Conservation (phyloP, 2,329 filamentous ascomycete genomes). For the Alternaria arbusti region DNA sequence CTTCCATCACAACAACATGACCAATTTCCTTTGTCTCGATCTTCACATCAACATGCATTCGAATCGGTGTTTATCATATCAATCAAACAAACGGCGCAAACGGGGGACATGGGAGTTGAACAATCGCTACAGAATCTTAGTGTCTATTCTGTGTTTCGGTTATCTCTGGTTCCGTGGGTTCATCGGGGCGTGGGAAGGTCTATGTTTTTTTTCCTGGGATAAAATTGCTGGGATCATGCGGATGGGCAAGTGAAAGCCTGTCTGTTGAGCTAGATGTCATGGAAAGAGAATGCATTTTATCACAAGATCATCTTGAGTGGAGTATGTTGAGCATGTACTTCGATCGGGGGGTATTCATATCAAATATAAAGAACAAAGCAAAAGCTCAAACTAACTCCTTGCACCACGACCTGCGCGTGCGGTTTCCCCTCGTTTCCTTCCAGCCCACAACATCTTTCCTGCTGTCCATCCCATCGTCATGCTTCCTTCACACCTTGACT, state of each 20-base stretch:
- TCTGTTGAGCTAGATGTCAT: not conserved
- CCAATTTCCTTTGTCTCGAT: not conserved
- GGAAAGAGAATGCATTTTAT: not conserved
- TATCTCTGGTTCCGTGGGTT: not conserved
- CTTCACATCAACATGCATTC: slow-evolving; percentile 8
- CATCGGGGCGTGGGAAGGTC: not conserved
- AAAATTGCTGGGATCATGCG: not conserved
- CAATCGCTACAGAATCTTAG: slow-evolving; percentile 13
- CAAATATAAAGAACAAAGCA: not conserved
- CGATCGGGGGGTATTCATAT: not conserved
- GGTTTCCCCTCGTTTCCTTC: not conserved
- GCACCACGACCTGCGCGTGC: not conserved
- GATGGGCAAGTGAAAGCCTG: not conserved
- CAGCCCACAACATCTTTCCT: not conserved
- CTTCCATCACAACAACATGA: not conserved
- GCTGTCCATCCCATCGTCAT: not conserved
- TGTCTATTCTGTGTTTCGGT: not conserved
- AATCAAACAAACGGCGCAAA: not conserved
- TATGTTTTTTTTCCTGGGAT: not conserved
- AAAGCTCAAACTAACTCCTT: not conserved
- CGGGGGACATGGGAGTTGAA: not conserved
- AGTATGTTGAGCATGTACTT: not conserved
- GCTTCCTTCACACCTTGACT: not conserved
- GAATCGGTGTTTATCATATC: slow-evolving; percentile 19
- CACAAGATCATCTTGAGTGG: not conserved